phyloP scores from a whole-genome alignment of 2,329 filamentous ascomycete species.

The Exophiala alcalophila region DNA sequence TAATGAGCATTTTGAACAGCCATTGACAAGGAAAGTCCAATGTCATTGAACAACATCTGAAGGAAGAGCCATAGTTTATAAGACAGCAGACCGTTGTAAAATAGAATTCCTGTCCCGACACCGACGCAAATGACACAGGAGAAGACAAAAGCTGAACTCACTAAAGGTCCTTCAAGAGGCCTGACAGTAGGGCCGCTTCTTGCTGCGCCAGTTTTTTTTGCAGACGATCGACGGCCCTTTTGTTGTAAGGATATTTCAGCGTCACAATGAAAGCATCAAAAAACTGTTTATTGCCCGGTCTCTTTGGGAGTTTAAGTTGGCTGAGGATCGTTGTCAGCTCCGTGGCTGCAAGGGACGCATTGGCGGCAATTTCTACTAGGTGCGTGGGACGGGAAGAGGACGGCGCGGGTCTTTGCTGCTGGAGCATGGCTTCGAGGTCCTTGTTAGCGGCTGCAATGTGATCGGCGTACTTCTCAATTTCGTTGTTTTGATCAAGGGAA shows the following conservation, averaged over 20 bases:
- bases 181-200: conserved; percentile 6
- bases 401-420: neutral
- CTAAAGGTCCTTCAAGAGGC: conserved; percentile 13
- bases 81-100: no score
- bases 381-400: conserved; percentile 1
- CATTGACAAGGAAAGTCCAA: no score
- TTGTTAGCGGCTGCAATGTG: conserved; percentile 11
- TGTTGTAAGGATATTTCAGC: conserved; percentile 6
- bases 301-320: conserved; percentile 12
- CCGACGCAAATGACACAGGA: no score
- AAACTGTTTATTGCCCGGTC: neutral
- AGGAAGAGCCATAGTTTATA: no score
- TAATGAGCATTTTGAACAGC: no score
- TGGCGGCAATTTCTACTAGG: conserved; percentile 4
- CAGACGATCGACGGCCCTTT: conserved; percentile 8
- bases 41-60: no score
- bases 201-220: conserved; percentile 7
- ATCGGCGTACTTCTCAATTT: conserved; percentile 13
- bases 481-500: conserved; percentile 10
- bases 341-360: conserved; percentile 1
- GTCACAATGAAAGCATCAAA: conserved; percentile 5
- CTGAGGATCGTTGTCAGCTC: conserved; percentile 14
- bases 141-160: neutral
- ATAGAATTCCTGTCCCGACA: no score
- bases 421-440: conserved; percentile 4